Evolutionary conservation across 2,329 filamentous ascomycete genomes (phyloP).

Genomic region (Chalaropsis ovoidea): DNA sequence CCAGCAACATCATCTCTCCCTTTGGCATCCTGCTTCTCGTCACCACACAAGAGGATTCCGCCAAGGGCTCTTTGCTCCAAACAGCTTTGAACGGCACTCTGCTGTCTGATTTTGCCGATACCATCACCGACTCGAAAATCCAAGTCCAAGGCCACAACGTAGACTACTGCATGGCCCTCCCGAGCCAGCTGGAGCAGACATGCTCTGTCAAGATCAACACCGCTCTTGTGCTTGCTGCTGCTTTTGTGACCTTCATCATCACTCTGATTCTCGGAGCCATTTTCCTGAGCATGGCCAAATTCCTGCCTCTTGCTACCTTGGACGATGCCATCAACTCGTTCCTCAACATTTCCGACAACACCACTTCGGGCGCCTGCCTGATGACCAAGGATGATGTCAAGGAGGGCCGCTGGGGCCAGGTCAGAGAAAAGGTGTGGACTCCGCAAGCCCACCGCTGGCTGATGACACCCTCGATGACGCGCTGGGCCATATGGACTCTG

Average conservation of each 20-base stretch:
- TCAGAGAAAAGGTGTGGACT: constrained; percentile 38
- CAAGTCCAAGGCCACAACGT: constrained; percentile 3
- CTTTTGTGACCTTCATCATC: constrained; percentile 35
- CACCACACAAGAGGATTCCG: constrained; percentile 26
- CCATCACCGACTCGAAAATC: constrained; percentile 14
- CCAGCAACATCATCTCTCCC: constrained; percentile 31
- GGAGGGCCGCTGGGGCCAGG: constrained; percentile 37
- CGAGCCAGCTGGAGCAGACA: constrained; percentile 27
- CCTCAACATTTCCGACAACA: constrained; percentile 38
- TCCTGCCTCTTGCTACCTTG: constrained; percentile 40
- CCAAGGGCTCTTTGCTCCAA: constrained; percentile 31
- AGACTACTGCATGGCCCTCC: constrained; percentile 32
- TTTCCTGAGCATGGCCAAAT: constrained; percentile 34
- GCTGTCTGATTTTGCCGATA: constrained; percentile 25
- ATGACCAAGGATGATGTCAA: constrained; percentile 40
- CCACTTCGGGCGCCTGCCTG: constrained; percentile 38
- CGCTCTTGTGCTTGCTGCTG: constrained; percentile 36
- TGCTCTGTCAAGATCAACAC: constrained; percentile 39
- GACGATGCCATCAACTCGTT: constrained; percentile 45
- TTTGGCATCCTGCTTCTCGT: constrained; percentile 34
- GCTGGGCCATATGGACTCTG: constrained; percentile 37
- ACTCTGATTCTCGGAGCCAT: constrained; percentile 32
- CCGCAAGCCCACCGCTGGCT: constrained; percentile 39
- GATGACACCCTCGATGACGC: constrained; percentile 35
- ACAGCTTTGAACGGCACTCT: constrained; percentile 30